Base-by-base conservation (phyloP, 768 basidiomycete species). In the Nidularia pulvinata region DNA sequence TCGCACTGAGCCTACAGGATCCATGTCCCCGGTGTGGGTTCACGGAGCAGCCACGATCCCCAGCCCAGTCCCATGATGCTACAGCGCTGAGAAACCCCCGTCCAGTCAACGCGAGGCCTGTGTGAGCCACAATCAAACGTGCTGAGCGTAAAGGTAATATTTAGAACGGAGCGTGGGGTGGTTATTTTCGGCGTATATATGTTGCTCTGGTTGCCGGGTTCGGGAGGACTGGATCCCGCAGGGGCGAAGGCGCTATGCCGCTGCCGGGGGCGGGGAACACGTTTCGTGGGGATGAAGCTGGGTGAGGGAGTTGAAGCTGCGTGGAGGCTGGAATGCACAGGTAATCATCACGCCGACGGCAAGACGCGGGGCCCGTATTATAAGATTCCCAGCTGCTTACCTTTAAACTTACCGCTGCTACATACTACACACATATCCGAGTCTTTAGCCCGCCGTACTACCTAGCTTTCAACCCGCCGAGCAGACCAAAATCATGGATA, bases 401-500 rank as follows among this genome's bases (percentile, higher is more conserved):
- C 19, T 1, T 19, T 19, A 1, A 19, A 19, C 19, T 19, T 19
- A 19, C 1, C 19, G 19, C 19, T 19, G 19, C 19, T 19, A 19
- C 19, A 19, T 19, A 19, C 19, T 19, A 19, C 19, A 19, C 19
- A 39, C 37, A 16, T 39, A 10, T 2, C 2, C 37, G 37, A 10
- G 10, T 39, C 37, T 16, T 39, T 16, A 39, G 37, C 37, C 2
- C 37, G 37, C 10, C 10, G 10, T 10, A 39, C 16, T 39, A 39
- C 37, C 10, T 39, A 10, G 37, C 19, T 19, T 19, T 19, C 19
- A 19, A 19, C 19, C 19, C 19, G 19, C 19, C 19, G 19, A 19
- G 19, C 19, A 19, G 25, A 47, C 11, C 2, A 49, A 46, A 44
- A 43, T 43, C 45, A 58, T 58, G 57, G 57, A 58, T 53, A 75